These are phyloP conservation scores for Monilinia fructicola DNA, from an alignment of 2,329 filamentous ascomycete genomes.

Conservation along the genomic window DNA sequence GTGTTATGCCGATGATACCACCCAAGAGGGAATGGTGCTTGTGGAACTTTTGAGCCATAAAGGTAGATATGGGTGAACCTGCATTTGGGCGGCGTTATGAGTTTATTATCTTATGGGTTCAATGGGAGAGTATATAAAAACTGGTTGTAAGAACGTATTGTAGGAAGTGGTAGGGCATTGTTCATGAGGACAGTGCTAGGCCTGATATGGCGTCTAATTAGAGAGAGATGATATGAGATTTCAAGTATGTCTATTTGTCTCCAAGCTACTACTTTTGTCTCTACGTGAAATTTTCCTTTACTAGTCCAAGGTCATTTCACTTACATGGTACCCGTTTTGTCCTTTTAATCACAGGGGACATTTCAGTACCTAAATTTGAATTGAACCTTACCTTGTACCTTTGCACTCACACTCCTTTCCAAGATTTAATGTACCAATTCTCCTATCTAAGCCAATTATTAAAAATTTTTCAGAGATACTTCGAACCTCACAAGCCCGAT, in stretches of 20 bases:
- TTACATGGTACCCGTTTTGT: neutral
- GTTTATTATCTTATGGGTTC: neutral
- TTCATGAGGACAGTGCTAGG: neutral
- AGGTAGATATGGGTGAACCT: neutral
- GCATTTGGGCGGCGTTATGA: constrained; percentile 28
- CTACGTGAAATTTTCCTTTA: neutral
- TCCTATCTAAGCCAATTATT: neutral
- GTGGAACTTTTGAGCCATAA: constrained; percentile 64
- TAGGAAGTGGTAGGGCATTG: neutral
- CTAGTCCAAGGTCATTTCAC: neutral
- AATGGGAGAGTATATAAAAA: constrained; percentile 1
- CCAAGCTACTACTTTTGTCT: neutral
- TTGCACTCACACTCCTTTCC: neutral
- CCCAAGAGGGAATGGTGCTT: constrained; percentile 73
- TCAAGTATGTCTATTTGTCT: neutral
- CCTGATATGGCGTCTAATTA: neutral
- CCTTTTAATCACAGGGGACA: neutral
- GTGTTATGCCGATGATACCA: constrained; percentile 72
- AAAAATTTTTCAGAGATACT: neutral
- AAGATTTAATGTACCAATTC: neutral
- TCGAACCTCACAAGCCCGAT: neutral
- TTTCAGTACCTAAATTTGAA: neutral
- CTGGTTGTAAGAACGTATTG: neutral
- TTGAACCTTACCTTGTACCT: neutral
- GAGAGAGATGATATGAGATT: neutral